Percentiles rank a stretch among this genome's conserved stretches.
Evolutionary conservation across 345 rosid species (phyloP).

Genomic region (Ailanthus altissimus): DNA sequence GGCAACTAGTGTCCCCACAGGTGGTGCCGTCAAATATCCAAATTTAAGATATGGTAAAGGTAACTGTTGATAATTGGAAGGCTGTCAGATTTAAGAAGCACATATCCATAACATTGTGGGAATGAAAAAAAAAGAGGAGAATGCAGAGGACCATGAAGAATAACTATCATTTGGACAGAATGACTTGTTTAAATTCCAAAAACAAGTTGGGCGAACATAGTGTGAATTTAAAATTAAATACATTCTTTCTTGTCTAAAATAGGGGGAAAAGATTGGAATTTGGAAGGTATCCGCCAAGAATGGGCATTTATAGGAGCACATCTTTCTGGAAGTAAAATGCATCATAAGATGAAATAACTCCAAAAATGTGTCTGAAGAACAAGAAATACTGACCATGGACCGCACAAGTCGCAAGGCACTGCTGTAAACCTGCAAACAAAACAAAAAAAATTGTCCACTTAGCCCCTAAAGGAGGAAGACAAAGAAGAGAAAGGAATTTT

Average conservation of each 20-base stretch:
- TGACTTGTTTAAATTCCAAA: constrained; percentile 10
- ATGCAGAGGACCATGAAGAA: background rate
- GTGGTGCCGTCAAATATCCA: constrained; percentile 84
- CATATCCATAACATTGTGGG: background rate
- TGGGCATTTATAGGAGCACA: background rate
- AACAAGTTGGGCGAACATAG: background rate
- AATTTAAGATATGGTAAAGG: constrained; percentile 85
- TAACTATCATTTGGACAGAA: background rate
- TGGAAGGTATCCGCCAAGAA: background rate
- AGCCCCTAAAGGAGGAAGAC: background rate
- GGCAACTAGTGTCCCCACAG: constrained; percentile 69
- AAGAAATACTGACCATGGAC: constrained; percentile 71
- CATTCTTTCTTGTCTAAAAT: background rate
- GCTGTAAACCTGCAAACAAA: constrained; percentile 74
- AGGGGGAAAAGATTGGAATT: background rate
- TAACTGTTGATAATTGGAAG: constrained; percentile 51
- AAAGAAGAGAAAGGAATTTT: background rate
- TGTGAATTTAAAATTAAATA: background rate
- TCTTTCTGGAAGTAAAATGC: background rate
- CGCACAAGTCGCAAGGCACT: constrained; percentile 95
- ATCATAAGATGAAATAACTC: background rate
- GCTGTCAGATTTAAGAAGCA: constrained; percentile 19
- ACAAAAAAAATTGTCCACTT: constrained; percentile 10
- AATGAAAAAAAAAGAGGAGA: background rate
- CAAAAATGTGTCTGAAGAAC: background rate